Evolutionary conservation across 345 rosid genomes (phyloP).

Genomic region (Firmiana major): DNA sequence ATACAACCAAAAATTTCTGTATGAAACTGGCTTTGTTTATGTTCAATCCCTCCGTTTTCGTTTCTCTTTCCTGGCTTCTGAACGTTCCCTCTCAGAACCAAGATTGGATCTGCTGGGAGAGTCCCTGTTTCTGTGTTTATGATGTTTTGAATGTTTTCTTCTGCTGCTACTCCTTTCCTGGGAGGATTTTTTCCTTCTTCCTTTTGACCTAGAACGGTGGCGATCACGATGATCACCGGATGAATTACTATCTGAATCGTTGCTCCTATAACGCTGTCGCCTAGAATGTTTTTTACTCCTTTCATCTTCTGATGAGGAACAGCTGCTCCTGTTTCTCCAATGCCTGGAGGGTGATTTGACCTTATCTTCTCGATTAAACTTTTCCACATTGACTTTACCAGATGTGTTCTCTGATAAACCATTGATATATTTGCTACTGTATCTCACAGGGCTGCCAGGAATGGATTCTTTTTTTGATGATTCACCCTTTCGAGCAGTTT

Average conservation of each 20-base stretch:
- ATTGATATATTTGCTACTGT: slow-evolving; percentile 8
- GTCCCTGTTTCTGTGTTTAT: slow-evolving; percentile 40
- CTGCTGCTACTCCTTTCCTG: slow-evolving; percentile 57
- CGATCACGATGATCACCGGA: slow-evolving; percentile 45
- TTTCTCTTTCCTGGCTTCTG: slow-evolving; percentile 44
- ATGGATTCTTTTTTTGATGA: slow-evolving; percentile 17
- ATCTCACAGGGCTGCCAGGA: slow-evolving; percentile 9
- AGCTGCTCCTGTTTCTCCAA: slow-evolving; percentile 22
- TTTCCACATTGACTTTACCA: slow-evolving; percentile 11
- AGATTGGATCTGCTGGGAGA: slow-evolving; percentile 39
- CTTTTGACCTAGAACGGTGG: slow-evolving; percentile 49
- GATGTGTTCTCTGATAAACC: slow-evolving; percentile 25
- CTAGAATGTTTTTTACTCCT: slow-evolving; percentile 44
- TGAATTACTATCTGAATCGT: slow-evolving; percentile 53
- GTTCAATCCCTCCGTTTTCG: slow-evolving; percentile 38
- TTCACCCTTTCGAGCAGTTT: slow-evolving; percentile 22
- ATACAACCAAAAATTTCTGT: not conserved
- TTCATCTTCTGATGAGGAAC: slow-evolving; percentile 59
- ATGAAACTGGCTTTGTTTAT: not conserved
- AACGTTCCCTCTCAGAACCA: slow-evolving; percentile 29
- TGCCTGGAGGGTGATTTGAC: slow-evolving; percentile 25
- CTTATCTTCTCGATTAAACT: slow-evolving; percentile 26
- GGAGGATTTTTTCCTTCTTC: slow-evolving; percentile 48
- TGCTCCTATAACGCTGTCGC: slow-evolving; percentile 37
- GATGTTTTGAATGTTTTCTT: slow-evolving; percentile 61